These are phyloP conservation scores for Chaetomium fimeti DNA, from an alignment of 495 filamentous ascomycete genomes.

Conservation along the genomic window DNA sequence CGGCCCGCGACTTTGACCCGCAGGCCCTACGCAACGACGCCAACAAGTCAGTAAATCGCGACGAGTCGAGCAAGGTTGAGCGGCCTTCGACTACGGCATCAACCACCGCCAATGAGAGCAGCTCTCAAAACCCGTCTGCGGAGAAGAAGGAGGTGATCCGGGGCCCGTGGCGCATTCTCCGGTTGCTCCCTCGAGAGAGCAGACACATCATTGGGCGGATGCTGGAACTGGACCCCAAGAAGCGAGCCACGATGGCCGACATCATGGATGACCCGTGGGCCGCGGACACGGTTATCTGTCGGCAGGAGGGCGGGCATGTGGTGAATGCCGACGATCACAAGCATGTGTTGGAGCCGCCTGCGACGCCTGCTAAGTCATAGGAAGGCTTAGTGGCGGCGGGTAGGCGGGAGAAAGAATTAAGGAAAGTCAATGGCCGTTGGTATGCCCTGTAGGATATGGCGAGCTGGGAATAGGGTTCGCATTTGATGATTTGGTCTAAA, in stretches of 20 bases:
- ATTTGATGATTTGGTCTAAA: neutral
- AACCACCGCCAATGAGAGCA: slow-evolving; percentile 17
- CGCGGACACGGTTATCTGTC: slow-evolving; percentile 60
- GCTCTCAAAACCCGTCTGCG: slow-evolving; percentile 32
- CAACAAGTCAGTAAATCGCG: slow-evolving; percentile 14
- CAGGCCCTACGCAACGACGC: slow-evolving; percentile 28
- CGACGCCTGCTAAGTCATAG: slow-evolving; percentile 28
- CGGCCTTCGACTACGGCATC: slow-evolving; percentile 17
- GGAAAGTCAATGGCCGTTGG: neutral
- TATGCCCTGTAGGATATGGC: slow-evolving; percentile 14
- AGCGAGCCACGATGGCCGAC: slow-evolving; percentile 78
- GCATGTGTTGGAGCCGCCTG: slow-evolving; percentile 55
- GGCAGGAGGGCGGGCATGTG: slow-evolving; percentile 47
- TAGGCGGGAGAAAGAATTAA: neutral
- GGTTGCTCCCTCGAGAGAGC: slow-evolving; percentile 85
- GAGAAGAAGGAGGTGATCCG: slow-evolving; percentile 78
- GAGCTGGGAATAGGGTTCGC: neutral
- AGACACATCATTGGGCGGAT: slow-evolving; percentile 87
- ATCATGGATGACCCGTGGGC: slow-evolving; percentile 92
- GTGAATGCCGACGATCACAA: slow-evolving; percentile 52
- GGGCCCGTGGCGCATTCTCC: slow-evolving; percentile 90
- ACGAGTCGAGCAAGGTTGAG: slow-evolving; percentile 20
- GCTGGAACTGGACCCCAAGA: slow-evolving; percentile 84
- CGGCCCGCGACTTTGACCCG: slow-evolving; percentile 40
- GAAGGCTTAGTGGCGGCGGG: neutral